Evolutionary conservation across 371 early-diverging fungal genomes (phyloP), one percentile per base, ranked within the genome.

Genomic region (Rhizopus arrhizus): DNA sequence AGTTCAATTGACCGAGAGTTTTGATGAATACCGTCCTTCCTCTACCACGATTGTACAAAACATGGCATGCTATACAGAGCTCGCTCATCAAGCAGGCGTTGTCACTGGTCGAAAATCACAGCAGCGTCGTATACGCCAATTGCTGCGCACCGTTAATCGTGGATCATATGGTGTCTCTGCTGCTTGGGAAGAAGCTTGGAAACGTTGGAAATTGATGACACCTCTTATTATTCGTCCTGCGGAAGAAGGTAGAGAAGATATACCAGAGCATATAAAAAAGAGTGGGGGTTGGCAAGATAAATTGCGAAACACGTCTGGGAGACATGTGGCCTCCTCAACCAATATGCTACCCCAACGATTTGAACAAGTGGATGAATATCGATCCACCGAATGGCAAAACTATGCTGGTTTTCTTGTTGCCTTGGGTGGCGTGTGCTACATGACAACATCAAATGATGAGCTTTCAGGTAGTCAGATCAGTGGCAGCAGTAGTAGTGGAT

Each of bases 171-270:
- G 91, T n/a, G 87, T 86, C 62, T 67, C 91, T 51, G 87, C 85
- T 2, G 92, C 90, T 5, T 92, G 92, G 90, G 91, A 91, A 66
- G 92, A 94, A 59, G 84, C 89, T 2, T 92, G 89, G 68, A 80
- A 81, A 48, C 75, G 90, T 22, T 94, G 94, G 92, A 84, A 82
- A 55, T 66, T 59, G 13, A 66, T 85, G 41, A 82, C 73, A 0
- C 70, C 65, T 5, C 55, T 67, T 28, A 72, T 84, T 56, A 68
- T 76, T 28, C 65, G 71, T 4, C 59, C 68, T 7, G 38, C 60
- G 0, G 82, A 82, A 0, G 77, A 76, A 28, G 38, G 29, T 5
- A 52, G 46, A 46, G 60, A 66, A 22, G 73, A 74, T 34, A 28
- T 5, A 2, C 34, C 51, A 29, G 58, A 58, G 1, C 11, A 6